phyloP scores from a whole-genome alignment of 306 rosid genomes.

The Adenanthera pavonina region DNA sequence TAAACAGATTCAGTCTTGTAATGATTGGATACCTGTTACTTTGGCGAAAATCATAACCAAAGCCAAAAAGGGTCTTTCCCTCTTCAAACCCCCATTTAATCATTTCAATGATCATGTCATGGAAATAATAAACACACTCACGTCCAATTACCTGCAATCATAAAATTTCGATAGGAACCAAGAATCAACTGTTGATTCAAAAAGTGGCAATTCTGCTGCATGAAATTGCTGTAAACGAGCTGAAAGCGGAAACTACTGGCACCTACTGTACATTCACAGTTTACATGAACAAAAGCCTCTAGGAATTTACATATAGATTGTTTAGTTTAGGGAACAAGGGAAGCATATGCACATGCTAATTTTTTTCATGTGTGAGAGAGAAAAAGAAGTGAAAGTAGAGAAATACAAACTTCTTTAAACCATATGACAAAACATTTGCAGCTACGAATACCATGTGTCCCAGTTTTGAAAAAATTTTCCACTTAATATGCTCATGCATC shows the following conservation, averaged over 20 bases:
- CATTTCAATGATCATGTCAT: conserved; percentile 91
- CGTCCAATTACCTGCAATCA: conserved; percentile 77
- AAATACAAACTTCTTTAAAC: background rate
- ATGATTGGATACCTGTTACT: conserved; percentile 79
- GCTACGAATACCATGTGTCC: background rate
- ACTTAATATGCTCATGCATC: background rate
- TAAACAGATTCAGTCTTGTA: background rate
- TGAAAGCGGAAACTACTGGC: background rate
- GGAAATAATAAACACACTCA: conserved; percentile 84
- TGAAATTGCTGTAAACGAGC: background rate
- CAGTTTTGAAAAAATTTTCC: background rate
- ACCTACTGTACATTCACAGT: background rate
- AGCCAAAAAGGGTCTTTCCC: conserved; percentile 94
- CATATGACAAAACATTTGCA: background rate
- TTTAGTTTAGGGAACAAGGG: background rate
- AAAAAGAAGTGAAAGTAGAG: background rate
- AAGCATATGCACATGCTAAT: background rate
- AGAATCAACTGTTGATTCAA: conserved; percentile 22
- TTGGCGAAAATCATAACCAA: conserved; percentile 99
- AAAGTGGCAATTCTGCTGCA: background rate
- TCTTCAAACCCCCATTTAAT: conserved; percentile 88
- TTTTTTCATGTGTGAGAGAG: background rate
- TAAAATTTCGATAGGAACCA: conserved; percentile 29
- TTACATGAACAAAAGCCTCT: background rate
- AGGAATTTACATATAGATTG: background rate